A percentile compares a stretch with the other conserved stretches of the same genome.
These are phyloP conservation scores for Macrolepiota dolichaula DNA, from an alignment of 768 basidiomycete species.

Conservation along the genomic window DNA sequence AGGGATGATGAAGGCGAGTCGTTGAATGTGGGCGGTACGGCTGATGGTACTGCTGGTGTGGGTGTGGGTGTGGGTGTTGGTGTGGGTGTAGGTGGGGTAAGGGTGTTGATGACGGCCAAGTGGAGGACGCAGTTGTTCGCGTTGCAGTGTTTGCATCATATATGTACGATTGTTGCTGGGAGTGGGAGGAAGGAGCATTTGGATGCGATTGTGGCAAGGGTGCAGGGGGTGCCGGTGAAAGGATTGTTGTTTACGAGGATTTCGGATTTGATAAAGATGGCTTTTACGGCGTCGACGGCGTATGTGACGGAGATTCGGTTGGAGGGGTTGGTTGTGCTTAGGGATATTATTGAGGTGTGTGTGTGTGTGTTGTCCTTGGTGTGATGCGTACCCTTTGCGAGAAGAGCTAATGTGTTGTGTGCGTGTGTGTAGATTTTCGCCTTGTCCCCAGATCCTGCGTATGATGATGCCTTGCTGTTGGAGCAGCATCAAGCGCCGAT, in stretches of 20 bases:
- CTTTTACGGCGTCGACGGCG: slow-evolving; percentile 95
- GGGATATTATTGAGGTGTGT: slow-evolving; percentile 93
- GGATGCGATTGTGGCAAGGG: slow-evolving; percentile 68
- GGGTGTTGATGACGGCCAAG: slow-evolving; percentile 61
- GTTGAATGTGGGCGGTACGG: slow-evolving; percentile 58
- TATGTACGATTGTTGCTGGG: slow-evolving; percentile 70
- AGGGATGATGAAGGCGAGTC: slow-evolving; percentile 95
- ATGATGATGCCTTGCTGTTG: slow-evolving; percentile 82
- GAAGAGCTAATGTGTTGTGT: background rate
- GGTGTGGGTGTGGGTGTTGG: slow-evolving; percentile 14
- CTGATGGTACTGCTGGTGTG: slow-evolving; percentile 25
- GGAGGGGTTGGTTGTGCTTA: slow-evolving; percentile 83
- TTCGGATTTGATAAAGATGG: slow-evolving; percentile 94
- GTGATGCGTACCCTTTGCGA: no score
- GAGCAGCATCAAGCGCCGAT: slow-evolving; percentile 99
- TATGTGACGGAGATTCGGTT: slow-evolving; percentile 94
- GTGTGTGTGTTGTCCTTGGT: no score
- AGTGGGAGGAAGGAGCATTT: slow-evolving; percentile 83
- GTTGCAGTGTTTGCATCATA: slow-evolving; percentile 85
- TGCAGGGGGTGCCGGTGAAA: slow-evolving; percentile 46
- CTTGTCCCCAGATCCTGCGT: slow-evolving; percentile 85
- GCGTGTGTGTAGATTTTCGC: slow-evolving; percentile 87
- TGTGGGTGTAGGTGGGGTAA: slow-evolving; percentile 24
- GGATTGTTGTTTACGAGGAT: slow-evolving; percentile 81
- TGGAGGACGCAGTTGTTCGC: slow-evolving; percentile 98